A percentile compares a stretch with the other conserved stretches of the same genome.
These are phyloP conservation scores for Lentinula sp. DNA, from an alignment of 768 basidiomycete species.

Conservation along the genomic window DNA sequence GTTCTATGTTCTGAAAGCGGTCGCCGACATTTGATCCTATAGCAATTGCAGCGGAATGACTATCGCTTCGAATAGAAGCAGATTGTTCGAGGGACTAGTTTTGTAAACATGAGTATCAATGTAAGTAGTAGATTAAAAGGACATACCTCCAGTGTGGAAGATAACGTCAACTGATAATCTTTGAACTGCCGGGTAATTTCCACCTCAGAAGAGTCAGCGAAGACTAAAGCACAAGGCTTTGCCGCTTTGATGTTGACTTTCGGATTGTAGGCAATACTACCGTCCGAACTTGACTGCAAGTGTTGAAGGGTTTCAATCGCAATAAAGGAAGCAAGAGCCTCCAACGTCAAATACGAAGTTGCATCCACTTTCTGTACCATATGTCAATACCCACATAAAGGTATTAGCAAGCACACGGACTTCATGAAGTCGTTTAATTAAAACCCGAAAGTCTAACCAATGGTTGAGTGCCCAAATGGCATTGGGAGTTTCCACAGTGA, in stretches of 20 bases:
- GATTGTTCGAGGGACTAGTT: background rate
- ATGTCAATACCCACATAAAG: background rate
- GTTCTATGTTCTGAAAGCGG: conserved; percentile 74
- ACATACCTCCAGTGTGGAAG: background rate
- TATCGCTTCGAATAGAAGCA: background rate
- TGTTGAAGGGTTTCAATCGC: conserved; percentile 38
- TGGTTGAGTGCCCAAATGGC: conserved; percentile 14
- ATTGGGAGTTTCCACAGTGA: conserved; percentile 22
- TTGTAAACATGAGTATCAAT: background rate
- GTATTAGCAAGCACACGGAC: conserved; percentile 15
- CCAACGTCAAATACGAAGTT: conserved; percentile 58
- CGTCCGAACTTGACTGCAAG: conserved; percentile 8
- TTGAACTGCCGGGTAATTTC: conserved; percentile 41
- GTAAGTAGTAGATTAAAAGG: background rate
- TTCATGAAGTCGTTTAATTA: conserved; percentile 19
- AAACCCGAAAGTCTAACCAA: conserved; percentile 9
- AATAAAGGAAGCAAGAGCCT: conserved; percentile 58
- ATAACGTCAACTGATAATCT: conserved; percentile 24
- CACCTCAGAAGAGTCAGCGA: conserved; percentile 61
- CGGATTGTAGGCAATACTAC: conserved; percentile 9
- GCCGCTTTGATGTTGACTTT: conserved; percentile 50
- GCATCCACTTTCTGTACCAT: conserved; percentile 35
- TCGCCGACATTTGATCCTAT: conserved; percentile 92
- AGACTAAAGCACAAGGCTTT: conserved; percentile 68
- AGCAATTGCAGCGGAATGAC: conserved; percentile 54